Conservation (phyloP, 306 rosid species). For the Aeschynomene evenia region DNA sequence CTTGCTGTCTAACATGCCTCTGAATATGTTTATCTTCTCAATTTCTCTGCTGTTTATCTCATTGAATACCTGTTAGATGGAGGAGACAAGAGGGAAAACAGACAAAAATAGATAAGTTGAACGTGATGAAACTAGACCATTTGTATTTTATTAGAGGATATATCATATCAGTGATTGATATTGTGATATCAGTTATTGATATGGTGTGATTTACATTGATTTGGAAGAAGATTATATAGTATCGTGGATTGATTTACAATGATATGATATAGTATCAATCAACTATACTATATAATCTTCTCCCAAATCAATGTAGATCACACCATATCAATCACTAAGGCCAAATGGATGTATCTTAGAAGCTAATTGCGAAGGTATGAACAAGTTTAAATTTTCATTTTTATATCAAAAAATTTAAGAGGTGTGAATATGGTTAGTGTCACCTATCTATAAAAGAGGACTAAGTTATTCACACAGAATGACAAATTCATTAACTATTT, state of each 20-base stretch:
- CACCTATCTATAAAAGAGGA: neutral
- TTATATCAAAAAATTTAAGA: neutral
- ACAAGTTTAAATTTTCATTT: neutral
- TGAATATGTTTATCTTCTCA: slow-evolving; percentile 81
- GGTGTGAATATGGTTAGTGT: neutral
- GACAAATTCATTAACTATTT: too few relatives aligned
- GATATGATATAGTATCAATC: too few relatives aligned
- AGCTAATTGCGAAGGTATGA: neutral
- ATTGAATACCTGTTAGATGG: slow-evolving; percentile 65
- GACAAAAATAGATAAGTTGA: neutral
- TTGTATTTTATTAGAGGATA: too few relatives aligned
- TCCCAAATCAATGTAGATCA: too few relatives aligned
- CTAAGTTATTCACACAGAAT: neutral
- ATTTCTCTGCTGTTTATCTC: slow-evolving; percentile 90
- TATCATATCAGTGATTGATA: too few relatives aligned
- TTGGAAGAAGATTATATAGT: too few relatives aligned
- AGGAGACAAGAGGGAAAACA: slow-evolving; percentile 14
- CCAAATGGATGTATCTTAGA: neutral
- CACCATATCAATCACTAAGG: too few relatives aligned
- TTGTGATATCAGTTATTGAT: too few relatives aligned
- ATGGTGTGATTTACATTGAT: too few relatives aligned
- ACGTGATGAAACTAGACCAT: neutral
- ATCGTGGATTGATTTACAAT: too few relatives aligned
- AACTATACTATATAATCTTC: too few relatives aligned
- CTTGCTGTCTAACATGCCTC: slow-evolving; percentile 78